Base-by-base conservation (phyloP, 2,329 filamentous ascomycete species). In the Cryphonectria radicalis region DNA sequence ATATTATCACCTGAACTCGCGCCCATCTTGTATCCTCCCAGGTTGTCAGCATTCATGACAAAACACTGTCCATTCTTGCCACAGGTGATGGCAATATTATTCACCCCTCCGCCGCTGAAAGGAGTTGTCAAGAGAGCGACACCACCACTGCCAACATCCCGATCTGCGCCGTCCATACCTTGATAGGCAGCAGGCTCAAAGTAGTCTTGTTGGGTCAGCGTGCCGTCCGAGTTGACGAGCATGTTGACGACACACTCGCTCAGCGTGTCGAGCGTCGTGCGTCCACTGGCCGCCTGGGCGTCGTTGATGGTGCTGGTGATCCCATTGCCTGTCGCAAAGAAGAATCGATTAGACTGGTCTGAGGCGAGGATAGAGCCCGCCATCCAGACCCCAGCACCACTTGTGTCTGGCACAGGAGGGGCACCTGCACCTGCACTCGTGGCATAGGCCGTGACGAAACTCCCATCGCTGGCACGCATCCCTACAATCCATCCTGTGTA, bases 171-270 rank as follows among this genome's bases (percentile, higher is more conserved):
- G 66, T 87, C 84, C 65, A 87, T 78, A 0, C 82, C 80, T 69
- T 80, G 80, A 69, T 88, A 87, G 63, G 87, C 85, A 73, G 82
- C 86, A 0, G 86, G 86, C 80, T 88, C 85, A 71, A 88, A 88
- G 75, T 87, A 88, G 60, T 63, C 60, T n/a, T 63, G 60, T 22
- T 63, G 60, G 7, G 19, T n/a, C 35, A 63, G 32, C 35, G 60
- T 63, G 32, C 60, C 60, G 67, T 88, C 86, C 13, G 84, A 1
- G 82, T 79, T 0, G 74, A 69, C 37, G 82, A 81, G 42, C 78
- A 85, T 82, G 73, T 83, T 84, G 10, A 83, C 81, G 0, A 84
- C 82, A 0, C 83, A 82, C 73, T 86, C 81, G 46, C 86, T 84
- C 46, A 85, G 77, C 0, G 84, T 80, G 22, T 74, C 77, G 28